Base-by-base conservation (phyloP, 352 stramenopile genomes). In the Pythium myriotylum region DNA sequence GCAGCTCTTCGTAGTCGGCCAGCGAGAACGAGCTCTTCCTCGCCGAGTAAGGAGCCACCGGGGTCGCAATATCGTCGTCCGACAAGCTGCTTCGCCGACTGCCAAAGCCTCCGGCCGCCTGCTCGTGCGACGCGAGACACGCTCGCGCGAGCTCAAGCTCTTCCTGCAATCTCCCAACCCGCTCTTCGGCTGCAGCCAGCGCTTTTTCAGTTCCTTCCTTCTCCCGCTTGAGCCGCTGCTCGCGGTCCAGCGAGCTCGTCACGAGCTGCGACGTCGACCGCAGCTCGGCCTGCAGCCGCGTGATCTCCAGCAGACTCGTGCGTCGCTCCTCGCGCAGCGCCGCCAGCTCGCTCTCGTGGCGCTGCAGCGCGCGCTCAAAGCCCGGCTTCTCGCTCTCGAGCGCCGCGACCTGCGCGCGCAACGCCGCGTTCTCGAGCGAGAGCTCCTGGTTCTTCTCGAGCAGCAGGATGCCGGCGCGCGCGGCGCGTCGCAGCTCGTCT, bases 391-490 rank as follows among this genome's bases (percentile, higher is more conserved):
- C 77, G 33, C 56, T 71, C 63, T 89, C 72, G 33, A 91, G 67
- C 47, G 78, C 64, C 22, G 66, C 67, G 53, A 89, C 63, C 45
- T 91, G 82, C n/a, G 75, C 68, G 9, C 76, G 78, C 39, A 94
- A 65, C 13, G 81, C 78, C 17, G 48, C 54, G 3, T 86, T 80
- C 52, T 91, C 78, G 37, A 81, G 74, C 32, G 85, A 68, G 7
- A 94, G 66, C 49, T 87, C 82, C 29, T 81, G 71, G 41, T 91
- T 94, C 54, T 82, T 74, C 68, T 94, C 84, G 46, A 94, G 60
- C 33, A 94, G 60, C 49, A 84, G 65, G 35, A 94, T 88, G 0
- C 84, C 84, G 16, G 79, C 79, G 35, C 84, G 82, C 12, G 82
- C 84, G 29, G 84, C 81, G 35, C 81, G 82, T 43, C 68, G 79